phyloP scores from a whole-genome alignment of 1,139 yeast genomes.

The Suhomyces wounanorum region DNA sequence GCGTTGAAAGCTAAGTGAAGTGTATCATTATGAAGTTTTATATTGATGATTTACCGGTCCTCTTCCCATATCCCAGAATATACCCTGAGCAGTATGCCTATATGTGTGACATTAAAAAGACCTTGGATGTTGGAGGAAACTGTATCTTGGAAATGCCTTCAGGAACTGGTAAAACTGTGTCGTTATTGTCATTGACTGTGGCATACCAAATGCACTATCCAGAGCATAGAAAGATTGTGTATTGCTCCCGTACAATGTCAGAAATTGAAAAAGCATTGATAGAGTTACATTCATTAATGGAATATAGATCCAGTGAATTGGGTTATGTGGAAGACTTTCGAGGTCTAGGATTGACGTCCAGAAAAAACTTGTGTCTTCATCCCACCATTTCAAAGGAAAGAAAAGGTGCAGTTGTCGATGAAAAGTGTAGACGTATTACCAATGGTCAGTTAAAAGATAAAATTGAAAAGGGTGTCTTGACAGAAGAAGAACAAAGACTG shows the following conservation, averaged over 20 bases:
- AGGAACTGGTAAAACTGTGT: slow-evolving; percentile 98
- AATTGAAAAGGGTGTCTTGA: slow-evolving; percentile 58
- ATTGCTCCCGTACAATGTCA: slow-evolving; percentile 99
- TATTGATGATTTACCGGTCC: slow-evolving; percentile 92
- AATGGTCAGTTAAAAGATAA: slow-evolving; percentile 81
- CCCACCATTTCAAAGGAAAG: slow-evolving; percentile 86
- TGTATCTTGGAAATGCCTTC: slow-evolving; percentile 99
- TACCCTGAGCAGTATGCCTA: slow-evolving; percentile 98
- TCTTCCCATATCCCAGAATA: slow-evolving; percentile 95
- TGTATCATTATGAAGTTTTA: slow-evolving; percentile 57
- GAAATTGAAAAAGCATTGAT: slow-evolving; percentile 96
- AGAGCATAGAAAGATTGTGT: slow-evolving; percentile 89
- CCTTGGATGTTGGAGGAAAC: slow-evolving; percentile 96
- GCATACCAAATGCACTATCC: slow-evolving; percentile 97
- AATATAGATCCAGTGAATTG: slow-evolving; percentile 73
- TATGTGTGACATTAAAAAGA: slow-evolving; percentile 92
- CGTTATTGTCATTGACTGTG: slow-evolving; percentile 83
- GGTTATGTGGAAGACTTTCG: slow-evolving; percentile 87
- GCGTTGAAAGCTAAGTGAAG: too few species aligned
- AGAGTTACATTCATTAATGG: slow-evolving; percentile 90
- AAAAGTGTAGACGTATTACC: slow-evolving; percentile 90
- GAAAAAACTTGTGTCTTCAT: slow-evolving; percentile 91
- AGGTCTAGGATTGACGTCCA: slow-evolving; percentile 89
- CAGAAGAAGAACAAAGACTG: slow-evolving; percentile 50
- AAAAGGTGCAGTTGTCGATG: slow-evolving; percentile 94